Conservation (phyloP, 495 filamentous ascomycete genomes). For the Aspergillus asperescens region DNA sequence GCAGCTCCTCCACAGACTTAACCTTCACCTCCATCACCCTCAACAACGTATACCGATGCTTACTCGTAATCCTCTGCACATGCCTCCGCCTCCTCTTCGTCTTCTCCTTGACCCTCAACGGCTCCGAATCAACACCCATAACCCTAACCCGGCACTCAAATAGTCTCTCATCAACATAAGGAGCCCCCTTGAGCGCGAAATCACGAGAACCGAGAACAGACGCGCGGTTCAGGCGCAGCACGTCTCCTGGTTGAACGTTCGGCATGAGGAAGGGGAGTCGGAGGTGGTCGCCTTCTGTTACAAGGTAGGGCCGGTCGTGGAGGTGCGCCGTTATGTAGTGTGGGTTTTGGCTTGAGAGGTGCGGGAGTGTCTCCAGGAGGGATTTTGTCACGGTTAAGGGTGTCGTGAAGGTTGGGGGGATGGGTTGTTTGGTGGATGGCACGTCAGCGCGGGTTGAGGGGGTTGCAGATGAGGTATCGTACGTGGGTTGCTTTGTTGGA, state of each 20-base stretch:
- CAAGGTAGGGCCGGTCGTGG: constrained; percentile 82
- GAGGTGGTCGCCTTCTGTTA: constrained; percentile 77
- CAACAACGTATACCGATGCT: constrained; percentile 84
- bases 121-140: constrained; percentile 82
- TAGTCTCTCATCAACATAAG: constrained; percentile 71
- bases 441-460: constrained; percentile 23
- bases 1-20: constrained; percentile 53
- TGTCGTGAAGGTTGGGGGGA: constrained; percentile 31
- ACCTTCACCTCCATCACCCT: constrained; percentile 76
- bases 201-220: constrained; percentile 76
- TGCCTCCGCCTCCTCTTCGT: constrained; percentile 82
- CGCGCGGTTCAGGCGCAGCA: constrained; percentile 81
- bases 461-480: constrained; percentile 15
- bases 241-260: constrained; percentile 72
- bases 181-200: constrained; percentile 75
- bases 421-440: constrained; percentile 31
- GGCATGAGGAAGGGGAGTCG: constrained; percentile 96
- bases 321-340: constrained; percentile 88
- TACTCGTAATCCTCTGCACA: constrained; percentile 68
- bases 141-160: constrained; percentile 84
- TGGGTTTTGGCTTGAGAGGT: constrained; percentile 67
- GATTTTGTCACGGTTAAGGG: constrained; percentile 48
- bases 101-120: constrained; percentile 82
- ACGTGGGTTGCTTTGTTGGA: constrained; percentile 14
- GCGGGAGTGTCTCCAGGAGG: constrained; percentile 64